Base-by-base conservation (phyloP, 192 early-diverging fungal genomes). In the Kappamyces sp. region DNA sequence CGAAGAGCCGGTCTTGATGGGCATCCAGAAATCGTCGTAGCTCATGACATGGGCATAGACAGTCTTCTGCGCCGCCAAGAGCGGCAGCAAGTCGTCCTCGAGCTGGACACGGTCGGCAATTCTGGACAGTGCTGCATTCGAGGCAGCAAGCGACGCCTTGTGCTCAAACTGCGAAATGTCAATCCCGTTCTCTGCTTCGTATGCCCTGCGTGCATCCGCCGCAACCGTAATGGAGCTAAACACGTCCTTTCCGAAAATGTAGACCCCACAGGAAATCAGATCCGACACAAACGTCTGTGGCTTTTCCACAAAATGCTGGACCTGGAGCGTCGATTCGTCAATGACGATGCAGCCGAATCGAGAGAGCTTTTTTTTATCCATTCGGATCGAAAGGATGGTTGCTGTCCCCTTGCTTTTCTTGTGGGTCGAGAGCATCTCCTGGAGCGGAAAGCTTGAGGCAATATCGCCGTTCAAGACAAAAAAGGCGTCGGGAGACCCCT, bases 381-480 rank as follows among this genome's bases (percentile, higher is more conserved):
- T 92, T 72, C 91, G 86, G 58, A 90, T 90, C 8, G 89, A 87
- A 73, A 98, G 80, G 49, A 98, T 86, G 2, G 93, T 97, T 61
- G 88, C 91, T 55, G 88, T 63, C 10, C 88, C 88, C 31, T 86
- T 84, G 48, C 91, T 87, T 40, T 82, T 81, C 66, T 78, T 77
- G 74, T 99, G 94, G 67, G 87, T 86, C 47, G 78, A 72, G 55
- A 90, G 79, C 83, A 99, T 89, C 41, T 85, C 87, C 60, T 74
- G 74, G 60, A 99, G 80, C 32, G 96, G 94, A 83, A 94, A 96
- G 31, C 86, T 88, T 58, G 87, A 92, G 47, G 91, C 92, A 63
- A 99, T 91, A 70, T 99, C 96, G 33, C 91, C 92, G 73, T 99
- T 92, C 64, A 99, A 75, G 63, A 99, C 93, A 73, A 97, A 97